Conservation (phyloP, 2,329 filamentous ascomycete species). For the Sclerotinia glacialis region DNA sequence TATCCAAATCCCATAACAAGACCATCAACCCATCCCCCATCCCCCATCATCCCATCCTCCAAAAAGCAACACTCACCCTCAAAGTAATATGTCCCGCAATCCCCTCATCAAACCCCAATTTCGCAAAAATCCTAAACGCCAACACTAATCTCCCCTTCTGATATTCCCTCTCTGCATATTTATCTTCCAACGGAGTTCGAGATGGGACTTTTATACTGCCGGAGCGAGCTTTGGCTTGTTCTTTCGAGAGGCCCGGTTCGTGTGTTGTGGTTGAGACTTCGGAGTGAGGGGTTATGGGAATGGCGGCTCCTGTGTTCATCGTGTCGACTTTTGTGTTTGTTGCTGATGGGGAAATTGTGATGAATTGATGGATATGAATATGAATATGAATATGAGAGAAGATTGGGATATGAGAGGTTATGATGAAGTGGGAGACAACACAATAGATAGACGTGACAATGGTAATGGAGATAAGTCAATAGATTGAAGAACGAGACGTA, state of each 20-base stretch:
- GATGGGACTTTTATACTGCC: slow-evolving; percentile 15
- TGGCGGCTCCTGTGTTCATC: neutral
- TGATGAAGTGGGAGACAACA: neutral
- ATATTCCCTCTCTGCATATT: slow-evolving; percentile 40
- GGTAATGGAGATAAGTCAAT: neutral
- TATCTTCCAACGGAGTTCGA: slow-evolving; percentile 35
- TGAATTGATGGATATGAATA: neutral
- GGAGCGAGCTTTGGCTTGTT: slow-evolving; percentile 24
- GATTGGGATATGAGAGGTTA: neutral
- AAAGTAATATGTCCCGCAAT: slow-evolving; percentile 48
- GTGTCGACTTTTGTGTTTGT: neutral
- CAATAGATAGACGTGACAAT: neutral
- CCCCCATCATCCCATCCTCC: too few species aligned
- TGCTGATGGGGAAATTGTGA: slow-evolving; percentile 7
- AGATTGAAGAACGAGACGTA: neutral
- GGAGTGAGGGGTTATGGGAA: neutral
- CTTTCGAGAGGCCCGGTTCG: slow-evolving; percentile 29
- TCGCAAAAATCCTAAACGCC: slow-evolving; percentile 49
- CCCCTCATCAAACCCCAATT: slow-evolving; percentile 47
- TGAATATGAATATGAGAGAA: too few species aligned
- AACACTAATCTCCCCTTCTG: slow-evolving; percentile 46
- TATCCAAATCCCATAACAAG: neutral
- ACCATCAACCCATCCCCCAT: neutral
- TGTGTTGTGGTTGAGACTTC: slow-evolving; percentile 22
- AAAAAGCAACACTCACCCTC: slow-evolving; percentile 31